Conservation (phyloP, 495 filamentous ascomycete genomes). For the Penicillium subrubescens region DNA sequence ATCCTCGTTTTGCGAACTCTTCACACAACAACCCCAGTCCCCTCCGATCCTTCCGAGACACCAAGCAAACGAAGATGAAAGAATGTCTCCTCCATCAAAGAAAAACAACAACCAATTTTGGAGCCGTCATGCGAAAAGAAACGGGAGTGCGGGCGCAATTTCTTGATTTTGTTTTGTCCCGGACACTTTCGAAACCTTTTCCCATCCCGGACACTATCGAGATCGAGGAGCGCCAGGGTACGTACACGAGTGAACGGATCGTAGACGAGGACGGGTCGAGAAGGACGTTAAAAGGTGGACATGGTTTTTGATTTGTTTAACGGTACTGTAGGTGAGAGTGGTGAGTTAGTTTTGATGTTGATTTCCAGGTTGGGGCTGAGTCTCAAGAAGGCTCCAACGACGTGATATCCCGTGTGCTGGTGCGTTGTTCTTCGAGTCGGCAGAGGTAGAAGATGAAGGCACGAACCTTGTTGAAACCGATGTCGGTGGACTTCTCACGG, state of each 20-base stretch:
- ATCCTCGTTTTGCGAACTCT: conserved; percentile 34
- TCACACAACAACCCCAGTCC: conserved; percentile 33
- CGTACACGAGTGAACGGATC: conserved; percentile 28
- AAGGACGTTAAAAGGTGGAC: conserved; percentile 34
- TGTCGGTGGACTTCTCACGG: conserved; percentile 92
- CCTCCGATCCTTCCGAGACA: conserved; percentile 26
- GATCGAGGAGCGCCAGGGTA: conserved; percentile 28
- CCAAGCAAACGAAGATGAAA: conserved; percentile 15
- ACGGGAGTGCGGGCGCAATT: conserved; percentile 18
- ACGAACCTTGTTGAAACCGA: conserved; percentile 93
- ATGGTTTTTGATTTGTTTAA: conserved; percentile 45
- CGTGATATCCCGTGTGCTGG: background rate
- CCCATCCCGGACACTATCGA: conserved; percentile 21
- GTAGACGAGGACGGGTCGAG: conserved; percentile 43
- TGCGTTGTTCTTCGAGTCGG: background rate
- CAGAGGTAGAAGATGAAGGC: conserved; percentile 1
- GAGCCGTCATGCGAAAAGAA: conserved; percentile 28
- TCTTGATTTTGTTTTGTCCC: conserved; percentile 8
- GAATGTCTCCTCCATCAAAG: conserved; percentile 20
- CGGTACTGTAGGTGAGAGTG: conserved; percentile 48
- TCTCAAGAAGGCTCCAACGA: background rate
- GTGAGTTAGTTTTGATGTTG: conserved; percentile 13
- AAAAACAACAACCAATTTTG: conserved; percentile 23
- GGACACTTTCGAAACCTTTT: conserved; percentile 26
- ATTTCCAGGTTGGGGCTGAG: background rate